Evolutionary conservation across 108 stramenopile genomes (phyloP), one percentile per base, ranked within the genome.

Genomic region (Discostella stelligeroides): DNA sequence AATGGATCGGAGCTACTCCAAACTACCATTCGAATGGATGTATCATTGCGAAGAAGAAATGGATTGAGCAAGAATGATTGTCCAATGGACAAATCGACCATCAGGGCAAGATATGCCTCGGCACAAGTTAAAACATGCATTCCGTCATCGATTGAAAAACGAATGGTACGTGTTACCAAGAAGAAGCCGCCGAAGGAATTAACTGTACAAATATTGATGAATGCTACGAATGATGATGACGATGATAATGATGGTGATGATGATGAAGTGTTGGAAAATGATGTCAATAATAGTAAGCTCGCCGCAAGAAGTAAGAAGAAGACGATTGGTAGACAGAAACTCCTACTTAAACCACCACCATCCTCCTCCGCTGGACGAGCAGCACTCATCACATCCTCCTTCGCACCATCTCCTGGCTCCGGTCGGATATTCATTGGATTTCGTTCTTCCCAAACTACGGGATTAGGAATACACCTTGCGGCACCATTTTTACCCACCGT

Each of bases 81-180:
- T 63, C 76, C 58, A 73, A 83, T 82, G 82, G 80, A 67, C 45
- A 86, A 73, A 47, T 82, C 86, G 11, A 74, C 73, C 5, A 82
- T 85, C 7, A 46, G 41, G 17, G 91, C 88, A n/a, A 60, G 88
- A n/a, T 90, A 87, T 65, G 73, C 89, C 6, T 88, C 88, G 15
- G 91, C 83, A 17, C 37, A 55, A 34, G 91, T 86, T 0, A 85
- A 75, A 18, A 90, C 88, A 12, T 83, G 85, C 18, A 81, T 92
- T 37, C 82, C 86, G 6, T 13, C 76, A 6, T 75, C 84, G 14
- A 84, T 92, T 63, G 84, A 72, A 21, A 76, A 68, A 20, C 61
- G 88, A 24, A 92, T 92, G 88, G 81, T 88, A 50, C 84, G 91
- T 42, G 91, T 92, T 10, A 92, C 87, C n/a, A 92, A 92, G 72